Percentiles rank a stretch among this genome's conserved stretches.
These are phyloP conservation scores for Irpex lacteus DNA, from an alignment of 1,284 basidiomycete genomes.

Conservation along the genomic window DNA sequence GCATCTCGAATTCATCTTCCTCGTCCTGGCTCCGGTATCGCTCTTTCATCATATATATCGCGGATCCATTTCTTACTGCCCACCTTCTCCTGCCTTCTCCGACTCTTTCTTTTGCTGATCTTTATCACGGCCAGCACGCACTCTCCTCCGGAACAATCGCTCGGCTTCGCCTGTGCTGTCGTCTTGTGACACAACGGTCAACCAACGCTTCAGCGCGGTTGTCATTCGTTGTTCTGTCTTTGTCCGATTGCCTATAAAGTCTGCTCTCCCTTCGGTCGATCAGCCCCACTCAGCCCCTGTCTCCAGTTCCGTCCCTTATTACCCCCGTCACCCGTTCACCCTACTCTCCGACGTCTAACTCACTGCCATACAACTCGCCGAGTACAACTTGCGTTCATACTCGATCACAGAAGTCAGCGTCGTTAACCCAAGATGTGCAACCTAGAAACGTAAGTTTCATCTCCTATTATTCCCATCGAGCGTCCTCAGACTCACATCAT, in stretches of 20 bases:
- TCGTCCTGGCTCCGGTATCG: slow-evolving; percentile 13
- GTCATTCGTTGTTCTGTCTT: slow-evolving; percentile 18
- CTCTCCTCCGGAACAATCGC: background rate
- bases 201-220: slow-evolving; percentile 10
- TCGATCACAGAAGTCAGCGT: too few species aligned
- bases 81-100: slow-evolving; percentile 6
- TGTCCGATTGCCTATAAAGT: slow-evolving; percentile 19
- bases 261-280: slow-evolving; percentile 10
- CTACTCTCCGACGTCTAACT: slow-evolving; percentile 1
- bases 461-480: slow-evolving; percentile 9
- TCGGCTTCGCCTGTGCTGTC: slow-evolving; percentile 2
- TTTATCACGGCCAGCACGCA: slow-evolving; percentile 24
- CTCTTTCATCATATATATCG: slow-evolving; percentile 13
- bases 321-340: background rate
- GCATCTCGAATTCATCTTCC: slow-evolving; percentile 1
- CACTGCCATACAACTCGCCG: too few species aligned
- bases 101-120: slow-evolving; percentile 16
- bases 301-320: background rate
- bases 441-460: slow-evolving; percentile 60
- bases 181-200: slow-evolving; percentile 24
- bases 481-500: slow-evolving; percentile 14
- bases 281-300: slow-evolving; percentile 14
- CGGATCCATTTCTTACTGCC: slow-evolving; percentile 19
- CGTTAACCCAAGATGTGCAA: slow-evolving; percentile 54
- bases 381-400: too few species aligned